Percentiles rank a stretch among this genome's conserved stretches.
These are phyloP conservation scores for Euphorbia corollata DNA, from an alignment of 441 rosid genomes.

Conservation along the genomic window DNA sequence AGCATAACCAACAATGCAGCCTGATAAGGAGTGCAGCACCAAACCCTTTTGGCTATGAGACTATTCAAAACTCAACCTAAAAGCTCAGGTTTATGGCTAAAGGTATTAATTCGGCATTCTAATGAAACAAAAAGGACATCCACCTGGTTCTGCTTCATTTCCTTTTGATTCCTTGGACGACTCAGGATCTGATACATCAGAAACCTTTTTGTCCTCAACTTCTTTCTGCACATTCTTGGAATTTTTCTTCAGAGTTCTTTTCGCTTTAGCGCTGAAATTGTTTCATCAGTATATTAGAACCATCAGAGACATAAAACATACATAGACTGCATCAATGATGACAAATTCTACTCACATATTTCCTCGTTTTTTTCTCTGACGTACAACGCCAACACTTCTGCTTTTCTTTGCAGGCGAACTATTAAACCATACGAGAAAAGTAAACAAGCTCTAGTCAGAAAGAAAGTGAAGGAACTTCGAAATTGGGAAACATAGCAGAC, in stretches of 20 bases:
- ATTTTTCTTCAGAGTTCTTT: conserved; percentile 80
- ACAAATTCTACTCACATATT: conserved; percentile 44
- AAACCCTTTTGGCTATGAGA: not conserved
- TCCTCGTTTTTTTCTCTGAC: conserved; percentile 36
- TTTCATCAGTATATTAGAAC: conserved; percentile 16
- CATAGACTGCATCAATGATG: conserved; percentile 13
- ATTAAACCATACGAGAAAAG: conserved; percentile 17
- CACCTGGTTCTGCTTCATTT: conserved; percentile 32
- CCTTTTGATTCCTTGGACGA: conserved; percentile 20
- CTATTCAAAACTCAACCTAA: not conserved
- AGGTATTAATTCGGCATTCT: not conserved
- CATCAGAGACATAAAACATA: conserved; percentile 5
- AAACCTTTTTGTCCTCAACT: conserved; percentile 37
- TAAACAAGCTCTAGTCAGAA: conserved; percentile 4
- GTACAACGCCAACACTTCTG: conserved; percentile 34
- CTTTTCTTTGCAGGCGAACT: conserved; percentile 53
- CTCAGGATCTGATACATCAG: conserved; percentile 40
- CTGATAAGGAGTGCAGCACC: not conserved
- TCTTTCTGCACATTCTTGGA: conserved; percentile 31
- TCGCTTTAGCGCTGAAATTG: conserved; percentile 55
- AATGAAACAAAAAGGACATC: conserved; percentile 11
- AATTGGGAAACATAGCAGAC: conserved; percentile 4
- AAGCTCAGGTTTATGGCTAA: not conserved
- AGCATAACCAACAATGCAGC: not conserved
- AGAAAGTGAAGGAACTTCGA: not conserved